Conservation (phyloP, 1,284 basidiomycete species). For the Phellopilus nigrolimitatus region DNA sequence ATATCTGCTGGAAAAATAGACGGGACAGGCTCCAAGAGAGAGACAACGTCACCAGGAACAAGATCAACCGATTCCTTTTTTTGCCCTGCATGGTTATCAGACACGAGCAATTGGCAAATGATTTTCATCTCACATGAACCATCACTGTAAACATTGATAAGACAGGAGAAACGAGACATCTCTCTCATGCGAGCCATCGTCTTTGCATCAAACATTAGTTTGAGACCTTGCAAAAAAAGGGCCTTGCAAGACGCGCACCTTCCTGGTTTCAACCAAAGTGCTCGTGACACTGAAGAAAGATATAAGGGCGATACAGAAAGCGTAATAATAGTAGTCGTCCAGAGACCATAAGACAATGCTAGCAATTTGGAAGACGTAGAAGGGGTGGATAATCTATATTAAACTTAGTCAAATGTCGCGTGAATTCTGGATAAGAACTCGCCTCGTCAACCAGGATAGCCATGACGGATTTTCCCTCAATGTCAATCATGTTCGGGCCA, state of each 20-base stretch:
- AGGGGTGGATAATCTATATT: conserved; percentile 82
- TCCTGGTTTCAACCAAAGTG: conserved; percentile 90
- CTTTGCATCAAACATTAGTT: conserved; percentile 33
- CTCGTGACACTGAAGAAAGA: conserved; percentile 82
- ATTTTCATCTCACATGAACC: conserved; percentile 57
- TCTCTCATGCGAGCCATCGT: conserved; percentile 94
- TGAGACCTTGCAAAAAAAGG: conserved; percentile 2
- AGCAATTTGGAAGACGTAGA: conserved; percentile 98
- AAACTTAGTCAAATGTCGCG: neutral
- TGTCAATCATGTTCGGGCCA: conserved; percentile 87
- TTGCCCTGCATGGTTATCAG: conserved; percentile 46
- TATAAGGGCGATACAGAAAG: conserved; percentile 95
- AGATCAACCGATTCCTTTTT: conserved; percentile 74
- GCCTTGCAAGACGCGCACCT: conserved; percentile 42
- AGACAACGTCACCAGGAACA: conserved; percentile 92
- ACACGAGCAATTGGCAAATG: conserved; percentile 11
- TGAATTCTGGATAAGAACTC: conserved; percentile 24
- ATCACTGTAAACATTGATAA: conserved; percentile 69
- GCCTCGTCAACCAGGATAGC: conserved; percentile 90
- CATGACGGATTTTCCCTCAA: conserved; percentile 82
- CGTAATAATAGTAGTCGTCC: conserved; percentile 97
- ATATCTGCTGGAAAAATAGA: conserved; percentile 87
- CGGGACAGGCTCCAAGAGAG: conserved; percentile 76
- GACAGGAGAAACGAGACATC: conserved; percentile 91
- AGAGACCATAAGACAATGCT: conserved; percentile 93